These are phyloP conservation scores for Botrytis aclada DNA, from an alignment of 2,329 filamentous ascomycete genomes.

Conservation along the genomic window DNA sequence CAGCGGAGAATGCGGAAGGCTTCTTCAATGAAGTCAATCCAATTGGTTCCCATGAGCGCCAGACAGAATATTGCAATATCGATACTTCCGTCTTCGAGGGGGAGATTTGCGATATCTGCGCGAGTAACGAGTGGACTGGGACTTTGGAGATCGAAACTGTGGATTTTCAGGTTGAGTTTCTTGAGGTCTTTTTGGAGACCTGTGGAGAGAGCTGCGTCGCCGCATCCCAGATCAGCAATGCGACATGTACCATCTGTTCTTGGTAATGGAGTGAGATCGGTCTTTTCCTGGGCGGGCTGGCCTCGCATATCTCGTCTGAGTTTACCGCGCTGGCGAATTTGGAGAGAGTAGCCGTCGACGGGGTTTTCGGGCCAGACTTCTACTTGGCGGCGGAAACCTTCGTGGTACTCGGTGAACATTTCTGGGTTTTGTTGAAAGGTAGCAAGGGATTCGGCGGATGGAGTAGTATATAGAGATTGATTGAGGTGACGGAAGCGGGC, in stretches of 20 bases:
- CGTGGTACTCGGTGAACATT: slow-evolving; percentile 95
- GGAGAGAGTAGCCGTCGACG: slow-evolving; percentile 77
- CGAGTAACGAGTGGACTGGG: slow-evolving; percentile 74
- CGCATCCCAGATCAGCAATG: slow-evolving; percentile 90
- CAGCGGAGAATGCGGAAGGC: slow-evolving; percentile 87
- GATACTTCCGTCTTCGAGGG: slow-evolving; percentile 68
- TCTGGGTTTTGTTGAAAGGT: slow-evolving; percentile 84
- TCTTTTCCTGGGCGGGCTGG: slow-evolving; percentile 28
- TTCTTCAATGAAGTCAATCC: slow-evolving; percentile 94
- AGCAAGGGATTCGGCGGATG: slow-evolving; percentile 76
- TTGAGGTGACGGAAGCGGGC: slow-evolving; percentile 97
- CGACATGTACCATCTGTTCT: slow-evolving; percentile 69
- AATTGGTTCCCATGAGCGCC: slow-evolving; percentile 98
- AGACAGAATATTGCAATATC: slow-evolving; percentile 94
- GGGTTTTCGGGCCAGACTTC: slow-evolving; percentile 96
- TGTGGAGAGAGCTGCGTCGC: slow-evolving; percentile 78
- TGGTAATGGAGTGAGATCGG: slow-evolving; percentile 51
- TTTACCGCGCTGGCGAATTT: slow-evolving; percentile 66
- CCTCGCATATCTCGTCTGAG: slow-evolving; percentile 39
- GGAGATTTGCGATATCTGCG: slow-evolving; percentile 84
- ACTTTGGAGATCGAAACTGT: slow-evolving; percentile 83
- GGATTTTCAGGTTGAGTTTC: slow-evolving; percentile 69
- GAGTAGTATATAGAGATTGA: slow-evolving; percentile 90
- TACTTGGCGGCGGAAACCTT: slow-evolving; percentile 93
- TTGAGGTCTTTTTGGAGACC: slow-evolving; percentile 61